Evolutionary conservation across 176 grass and related monocot species (phyloP), one percentile per base, ranked within the genome.

Genomic region (Chrysopogon serrulatus): DNA sequence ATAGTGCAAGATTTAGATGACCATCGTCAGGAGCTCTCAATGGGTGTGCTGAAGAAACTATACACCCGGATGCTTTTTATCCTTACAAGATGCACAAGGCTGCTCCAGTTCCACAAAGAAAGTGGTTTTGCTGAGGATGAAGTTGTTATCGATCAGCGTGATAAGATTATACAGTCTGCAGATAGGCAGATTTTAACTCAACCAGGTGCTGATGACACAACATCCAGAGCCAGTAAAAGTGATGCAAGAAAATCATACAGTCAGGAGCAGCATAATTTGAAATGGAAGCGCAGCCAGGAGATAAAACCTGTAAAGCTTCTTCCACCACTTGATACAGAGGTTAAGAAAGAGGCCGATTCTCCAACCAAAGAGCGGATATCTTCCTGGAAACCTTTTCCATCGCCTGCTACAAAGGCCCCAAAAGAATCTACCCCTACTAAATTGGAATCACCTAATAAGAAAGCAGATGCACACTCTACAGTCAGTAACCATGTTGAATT

Each of bases 1-100:
- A 96, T 99, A 89, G 97, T 99, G 68, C 97, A 99, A 83, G 93
- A 96, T 92, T 88, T 99, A 70, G 97, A 99, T 79, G 97, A 99
- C 78, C 93, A 86, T 69, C 91, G 97, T 76, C 97, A 99, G 82
- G 90, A 96, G 39, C 87, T 94, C 60, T 83, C 93, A 24, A 96
- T 94, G 88, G 97, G 93, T 48, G 94, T 94, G 47, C 81, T 99
- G 59, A 99, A 96, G 85, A 99, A 99, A 82, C 79, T 99, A 81
- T 94, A 94, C 61, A 99, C 97, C n/a, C 93, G 91, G 54, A 99
- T 99, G 82, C 80, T 99, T 48, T 99, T 99, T 92, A 99, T 99
- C 73, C 93, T 99, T 85, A 99, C 93, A 65, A 86, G 97, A 87
- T 99, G 97, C 81, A 99, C 97, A 86, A 94, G 97, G 40, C 59